Evolutionary conservation across 495 filamentous ascomycete species (phyloP).

Genomic region (Talaromyces liani): DNA sequence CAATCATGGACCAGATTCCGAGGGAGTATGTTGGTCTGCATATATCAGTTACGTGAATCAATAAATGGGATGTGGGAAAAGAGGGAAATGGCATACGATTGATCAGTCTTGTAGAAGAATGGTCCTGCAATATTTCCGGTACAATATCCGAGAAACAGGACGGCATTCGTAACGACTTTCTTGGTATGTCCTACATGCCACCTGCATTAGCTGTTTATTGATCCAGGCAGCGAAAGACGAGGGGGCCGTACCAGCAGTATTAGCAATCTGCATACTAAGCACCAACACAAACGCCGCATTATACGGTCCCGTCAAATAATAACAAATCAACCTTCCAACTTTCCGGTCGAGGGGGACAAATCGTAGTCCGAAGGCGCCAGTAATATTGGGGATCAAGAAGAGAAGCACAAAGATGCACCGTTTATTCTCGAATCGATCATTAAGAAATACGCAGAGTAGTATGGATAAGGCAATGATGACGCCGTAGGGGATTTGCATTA

Average conservation of each 20-base stretch:
- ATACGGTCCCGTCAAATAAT: conserved; percentile 52
- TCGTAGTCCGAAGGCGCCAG: conserved; percentile 47
- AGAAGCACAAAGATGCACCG: conserved; percentile 47
- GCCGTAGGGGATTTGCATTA: conserved; percentile 52
- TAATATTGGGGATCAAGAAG: conserved; percentile 48
- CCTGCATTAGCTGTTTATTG: background rate
- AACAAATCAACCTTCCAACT: conserved; percentile 47
- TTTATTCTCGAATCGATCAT: conserved; percentile 49
- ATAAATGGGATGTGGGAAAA: too few species aligned
- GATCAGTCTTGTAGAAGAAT: conserved; percentile 53
- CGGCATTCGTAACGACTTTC: conserved; percentile 53
- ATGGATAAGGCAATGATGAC: conserved; percentile 50
- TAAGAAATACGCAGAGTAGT: conserved; percentile 48
- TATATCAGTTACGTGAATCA: background rate
- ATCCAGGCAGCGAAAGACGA: too few species aligned
- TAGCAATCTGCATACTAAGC: conserved; percentile 50
- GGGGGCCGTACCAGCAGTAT: conserved; percentile 27
- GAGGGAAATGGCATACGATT: conserved; percentile 13
- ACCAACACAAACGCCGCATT: conserved; percentile 54
- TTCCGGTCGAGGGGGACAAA: conserved; percentile 39
- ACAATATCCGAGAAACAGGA: conserved; percentile 47
- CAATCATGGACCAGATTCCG: conserved; percentile 58
- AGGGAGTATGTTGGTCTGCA: conserved; percentile 32
- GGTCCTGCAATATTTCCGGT: conserved; percentile 50
- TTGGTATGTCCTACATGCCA: conserved; percentile 45